phyloP scores from a whole-genome alignment of 1,284 basidiomycete genomes.

The Irpex sp. region DNA sequence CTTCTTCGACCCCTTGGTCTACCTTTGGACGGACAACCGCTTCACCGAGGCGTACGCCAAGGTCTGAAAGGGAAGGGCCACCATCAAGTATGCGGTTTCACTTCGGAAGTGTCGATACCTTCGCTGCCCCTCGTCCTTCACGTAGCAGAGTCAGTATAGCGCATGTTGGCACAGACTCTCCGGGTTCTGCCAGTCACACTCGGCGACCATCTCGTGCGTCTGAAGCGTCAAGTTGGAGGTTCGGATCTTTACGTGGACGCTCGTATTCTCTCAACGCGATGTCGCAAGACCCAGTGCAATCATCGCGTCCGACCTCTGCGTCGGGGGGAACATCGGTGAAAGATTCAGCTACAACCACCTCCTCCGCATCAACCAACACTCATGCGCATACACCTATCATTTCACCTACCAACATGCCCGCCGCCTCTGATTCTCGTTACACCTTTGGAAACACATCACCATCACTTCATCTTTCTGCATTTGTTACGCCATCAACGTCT shows the following conservation, averaged over 20 bases:
- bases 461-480: slow-evolving; percentile 18
- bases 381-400: slow-evolving; percentile 22
- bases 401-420: slow-evolving; percentile 18
- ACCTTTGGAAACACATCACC: slow-evolving; percentile 39
- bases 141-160: slow-evolving; percentile 13
- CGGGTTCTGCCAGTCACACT: slow-evolving; percentile 6
- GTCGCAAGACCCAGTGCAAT: slow-evolving; percentile 7
- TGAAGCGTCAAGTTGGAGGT: slow-evolving; percentile 1
- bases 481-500: slow-evolving; percentile 22
- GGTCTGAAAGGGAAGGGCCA: slow-evolving; percentile 6
- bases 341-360: slow-evolving; percentile 19
- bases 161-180: slow-evolving; percentile 6
- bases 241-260: slow-evolving; percentile 3
- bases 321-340: slow-evolving; percentile 16
- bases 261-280: slow-evolving; percentile 7
- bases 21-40: slow-evolving; percentile 35
- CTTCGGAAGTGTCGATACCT: slow-evolving; percentile 21
- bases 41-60: not conserved
- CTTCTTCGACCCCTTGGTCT: slow-evolving; percentile 34
- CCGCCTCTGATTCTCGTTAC: slow-evolving; percentile 25
- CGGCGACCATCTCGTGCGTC: slow-evolving; percentile 7
- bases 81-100: slow-evolving; percentile 19
- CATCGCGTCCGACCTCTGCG: slow-evolving; percentile 12
- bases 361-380: slow-evolving; percentile 23
- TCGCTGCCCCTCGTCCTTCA: slow-evolving; percentile 13